These are phyloP conservation scores for Brachypodium distachyon DNA, from an alignment of 202 grass and related monocot species.

Conservation along the genomic window DNA sequence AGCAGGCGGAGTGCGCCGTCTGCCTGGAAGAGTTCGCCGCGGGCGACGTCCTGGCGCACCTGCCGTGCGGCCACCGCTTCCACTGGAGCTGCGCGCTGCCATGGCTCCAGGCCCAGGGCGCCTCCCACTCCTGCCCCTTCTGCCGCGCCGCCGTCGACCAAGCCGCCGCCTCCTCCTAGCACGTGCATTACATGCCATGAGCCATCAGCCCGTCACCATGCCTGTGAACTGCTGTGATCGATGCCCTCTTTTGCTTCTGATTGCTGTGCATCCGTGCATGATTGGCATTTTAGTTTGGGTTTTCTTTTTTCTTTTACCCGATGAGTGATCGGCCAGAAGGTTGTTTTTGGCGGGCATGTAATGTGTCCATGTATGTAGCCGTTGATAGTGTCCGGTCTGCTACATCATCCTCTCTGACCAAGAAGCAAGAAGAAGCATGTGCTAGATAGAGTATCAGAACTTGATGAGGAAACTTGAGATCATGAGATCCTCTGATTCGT, in stretches of 20 bases:
- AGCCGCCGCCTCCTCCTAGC: background rate
- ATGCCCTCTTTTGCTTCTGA: no score
- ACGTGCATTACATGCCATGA: background rate
- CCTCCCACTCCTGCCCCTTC: slow-evolving; percentile 52
- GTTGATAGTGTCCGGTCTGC: background rate
- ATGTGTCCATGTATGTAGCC: no score
- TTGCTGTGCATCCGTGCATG: background rate
- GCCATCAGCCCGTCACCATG: background rate
- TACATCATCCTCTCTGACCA: background rate
- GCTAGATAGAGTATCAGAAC: no score
- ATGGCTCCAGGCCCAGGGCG: slow-evolving; percentile 74
- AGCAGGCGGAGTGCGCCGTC: slow-evolving; percentile 67
- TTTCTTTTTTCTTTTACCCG: no score
- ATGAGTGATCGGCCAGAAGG: background rate
- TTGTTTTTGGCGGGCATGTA: no score
- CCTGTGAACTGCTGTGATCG: background rate
- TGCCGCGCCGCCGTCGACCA: slow-evolving; percentile 51
- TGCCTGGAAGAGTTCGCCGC: slow-evolving; percentile 83
- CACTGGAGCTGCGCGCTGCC: slow-evolving; percentile 71
- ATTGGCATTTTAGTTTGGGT: background rate
- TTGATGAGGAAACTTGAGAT: no score
- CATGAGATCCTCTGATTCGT: no score
- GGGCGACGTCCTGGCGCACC: slow-evolving; percentile 56
- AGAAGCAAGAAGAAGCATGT: no score
- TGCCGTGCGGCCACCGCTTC: slow-evolving; percentile 79